Evolutionary conservation across 2,329 filamentous ascomycete species (phyloP).

Genomic region (Diaporthe citri): DNA sequence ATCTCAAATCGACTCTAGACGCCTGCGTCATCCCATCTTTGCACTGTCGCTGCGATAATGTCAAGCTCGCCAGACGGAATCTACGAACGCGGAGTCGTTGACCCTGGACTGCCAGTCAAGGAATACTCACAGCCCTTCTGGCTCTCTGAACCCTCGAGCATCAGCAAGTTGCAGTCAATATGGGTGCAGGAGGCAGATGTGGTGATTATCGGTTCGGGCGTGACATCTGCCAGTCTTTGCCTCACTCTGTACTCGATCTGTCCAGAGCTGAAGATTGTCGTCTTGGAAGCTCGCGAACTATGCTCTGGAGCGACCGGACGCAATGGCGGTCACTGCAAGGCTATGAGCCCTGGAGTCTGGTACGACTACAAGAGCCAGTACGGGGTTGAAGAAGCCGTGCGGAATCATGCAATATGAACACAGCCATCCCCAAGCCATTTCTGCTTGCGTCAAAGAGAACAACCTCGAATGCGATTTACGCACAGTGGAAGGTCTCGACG

Average conservation of each 20-base stretch:
- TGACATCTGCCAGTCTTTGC: too few relatives aligned
- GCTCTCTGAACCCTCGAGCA: too few relatives aligned
- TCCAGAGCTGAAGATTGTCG: background rate
- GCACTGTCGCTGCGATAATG: too few relatives aligned
- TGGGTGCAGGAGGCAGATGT: too few relatives aligned
- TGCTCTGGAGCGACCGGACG: slow-evolving; percentile 2
- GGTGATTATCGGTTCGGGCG: too few relatives aligned
- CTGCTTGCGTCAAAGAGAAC: background rate
- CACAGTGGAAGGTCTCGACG: slow-evolving; percentile 1
- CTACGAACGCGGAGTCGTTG: too few relatives aligned
- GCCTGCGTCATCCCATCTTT: too few relatives aligned
- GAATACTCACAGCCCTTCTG: too few relatives aligned
- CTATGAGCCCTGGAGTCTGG: slow-evolving; percentile 5
- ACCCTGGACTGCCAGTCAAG: too few relatives aligned
- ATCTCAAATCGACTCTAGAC: too few relatives aligned
- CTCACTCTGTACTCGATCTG: background rate
- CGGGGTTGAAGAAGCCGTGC: background rate
- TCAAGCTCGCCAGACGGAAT: too few relatives aligned
- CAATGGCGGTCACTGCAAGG: background rate
- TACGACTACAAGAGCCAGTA: slow-evolving; percentile 1
- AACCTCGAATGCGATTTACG: background rate
- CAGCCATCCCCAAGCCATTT: background rate
- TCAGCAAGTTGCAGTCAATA: too few relatives aligned
- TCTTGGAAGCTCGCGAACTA: slow-evolving; percentile 1
- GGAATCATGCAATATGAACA: slow-evolving; percentile 5